Evolutionary conservation across 1,139 yeast genomes (phyloP).

Genomic region (Hansenula lynferdii): DNA sequence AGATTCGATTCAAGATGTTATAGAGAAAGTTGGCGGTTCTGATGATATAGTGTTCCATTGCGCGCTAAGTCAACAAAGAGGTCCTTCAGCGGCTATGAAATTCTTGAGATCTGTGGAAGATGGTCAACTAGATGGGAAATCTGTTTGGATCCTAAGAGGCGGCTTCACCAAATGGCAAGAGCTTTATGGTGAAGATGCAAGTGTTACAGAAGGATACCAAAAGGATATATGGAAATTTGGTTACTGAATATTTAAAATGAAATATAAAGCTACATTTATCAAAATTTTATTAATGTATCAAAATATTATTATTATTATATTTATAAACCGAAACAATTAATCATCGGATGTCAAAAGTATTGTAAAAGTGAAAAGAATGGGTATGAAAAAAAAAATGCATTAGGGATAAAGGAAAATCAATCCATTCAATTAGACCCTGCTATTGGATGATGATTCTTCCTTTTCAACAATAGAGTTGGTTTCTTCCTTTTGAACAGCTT

Average conservation of each 20-base stretch:
- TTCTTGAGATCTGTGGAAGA: conserved; percentile 52
- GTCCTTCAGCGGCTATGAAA: conserved; percentile 76
- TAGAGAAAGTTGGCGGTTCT: conserved; percentile 31
- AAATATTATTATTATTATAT: too few relatives aligned
- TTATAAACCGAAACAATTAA: too few relatives aligned
- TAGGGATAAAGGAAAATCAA: too few relatives aligned
- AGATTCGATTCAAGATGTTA: conserved; percentile 37
- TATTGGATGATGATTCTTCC: conserved; percentile 1
- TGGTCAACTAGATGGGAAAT: conserved; percentile 34
- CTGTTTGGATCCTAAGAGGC: conserved; percentile 71
- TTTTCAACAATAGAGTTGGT: background rate
- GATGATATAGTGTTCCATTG: conserved; percentile 82
- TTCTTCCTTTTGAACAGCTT: background rate
- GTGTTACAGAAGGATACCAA: conserved; percentile 62
- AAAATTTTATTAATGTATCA: too few relatives aligned
- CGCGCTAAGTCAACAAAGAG: conserved; percentile 83
- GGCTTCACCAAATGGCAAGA: conserved; percentile 87
- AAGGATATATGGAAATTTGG: conserved; percentile 49
- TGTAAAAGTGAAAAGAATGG: too few relatives aligned
- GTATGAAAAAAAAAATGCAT: too few relatives aligned
- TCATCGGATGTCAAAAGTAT: too few relatives aligned
- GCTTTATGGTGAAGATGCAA: conserved; percentile 58
- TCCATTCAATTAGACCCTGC: too few relatives aligned
- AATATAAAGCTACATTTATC: too few relatives aligned
- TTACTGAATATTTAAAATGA: too few relatives aligned